phyloP scores from a whole-genome alignment of 345 rosid genomes.

The Cardamine occulta region DNA sequence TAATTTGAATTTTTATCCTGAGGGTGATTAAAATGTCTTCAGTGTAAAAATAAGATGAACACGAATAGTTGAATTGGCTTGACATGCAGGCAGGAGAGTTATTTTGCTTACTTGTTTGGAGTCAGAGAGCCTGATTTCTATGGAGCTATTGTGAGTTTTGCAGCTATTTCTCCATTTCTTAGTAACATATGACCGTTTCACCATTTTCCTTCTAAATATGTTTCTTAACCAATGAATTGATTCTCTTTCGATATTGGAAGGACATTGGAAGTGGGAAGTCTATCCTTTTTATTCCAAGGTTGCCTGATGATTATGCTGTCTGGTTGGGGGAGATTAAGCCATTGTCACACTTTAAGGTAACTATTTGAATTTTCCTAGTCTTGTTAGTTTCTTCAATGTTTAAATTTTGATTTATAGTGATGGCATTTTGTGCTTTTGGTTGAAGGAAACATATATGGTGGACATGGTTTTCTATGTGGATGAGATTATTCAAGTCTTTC shows the following conservation, averaged over 20 bases:
- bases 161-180: conserved; percentile 7
- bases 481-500: conserved; percentile 65
- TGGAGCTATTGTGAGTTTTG: conserved; percentile 81
- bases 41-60: not conserved
- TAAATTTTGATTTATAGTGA: not conserved
- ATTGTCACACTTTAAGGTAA: conserved; percentile 64
- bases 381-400: not conserved
- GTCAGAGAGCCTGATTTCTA: conserved; percentile 84
- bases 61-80: conserved; percentile 8
- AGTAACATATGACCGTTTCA: not conserved
- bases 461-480: conserved; percentile 65
- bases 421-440: conserved; percentile 27
- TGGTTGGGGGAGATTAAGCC: conserved; percentile 93
- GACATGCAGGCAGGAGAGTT: conserved; percentile 75
- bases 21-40: not conserved
- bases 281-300: conserved; percentile 78
- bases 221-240: not conserved
- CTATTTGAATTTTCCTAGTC: not conserved
- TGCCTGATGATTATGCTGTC: conserved; percentile 84
- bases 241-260: conserved; percentile 44
- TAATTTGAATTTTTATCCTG: not conserved
- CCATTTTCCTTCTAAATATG: not conserved
- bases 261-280: conserved; percentile 81
- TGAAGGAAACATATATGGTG: conserved; percentile 81
- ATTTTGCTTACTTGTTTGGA: conserved; percentile 91